Percentiles rank a stretch among this genome's conserved stretches.
Evolutionary conservation across 768 basidiomycete species (phyloP).

Genomic region (Austroboletus festivus): DNA sequence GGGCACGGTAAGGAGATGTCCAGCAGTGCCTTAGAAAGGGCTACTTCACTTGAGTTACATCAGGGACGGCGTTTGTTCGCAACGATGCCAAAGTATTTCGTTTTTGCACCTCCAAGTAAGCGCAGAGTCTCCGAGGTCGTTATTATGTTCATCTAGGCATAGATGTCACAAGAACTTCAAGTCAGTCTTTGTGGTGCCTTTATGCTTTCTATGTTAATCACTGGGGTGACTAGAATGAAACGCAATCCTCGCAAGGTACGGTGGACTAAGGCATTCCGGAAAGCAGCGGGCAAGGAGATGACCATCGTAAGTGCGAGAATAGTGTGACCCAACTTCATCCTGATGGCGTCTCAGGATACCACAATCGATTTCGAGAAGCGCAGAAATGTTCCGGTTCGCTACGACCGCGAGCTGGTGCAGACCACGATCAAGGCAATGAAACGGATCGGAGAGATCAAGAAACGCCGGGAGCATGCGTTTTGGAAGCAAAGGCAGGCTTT

Average conservation of each 20-base stretch:
- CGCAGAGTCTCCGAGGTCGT: constrained; percentile 3
- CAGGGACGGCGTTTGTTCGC: constrained; percentile 92
- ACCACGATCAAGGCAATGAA: constrained; percentile 97
- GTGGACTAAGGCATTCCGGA: constrained; percentile 99
- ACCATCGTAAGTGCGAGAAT: constrained; percentile 66
- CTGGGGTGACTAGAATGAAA: constrained; percentile 73
- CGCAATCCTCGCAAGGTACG: constrained; percentile 97
- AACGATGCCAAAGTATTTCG: constrained; percentile 98
- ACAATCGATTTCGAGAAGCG: constrained; percentile 99
- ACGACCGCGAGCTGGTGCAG: constrained; percentile 89
- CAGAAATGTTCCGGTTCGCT: constrained; percentile 94
- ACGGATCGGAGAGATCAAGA: constrained; percentile 88
- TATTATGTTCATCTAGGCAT: constrained; percentile 6
- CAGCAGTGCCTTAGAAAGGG: not conserved
- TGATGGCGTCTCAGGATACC: constrained; percentile 67
- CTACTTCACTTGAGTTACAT: not conserved
- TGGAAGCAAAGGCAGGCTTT: constrained; percentile 82
- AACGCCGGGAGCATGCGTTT: constrained; percentile 88
- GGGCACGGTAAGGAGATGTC: constrained; percentile 68
- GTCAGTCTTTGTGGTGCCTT: constrained; percentile 40
- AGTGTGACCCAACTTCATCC: not conserved
- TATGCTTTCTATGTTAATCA: not conserved
- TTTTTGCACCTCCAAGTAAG: constrained; percentile 96
- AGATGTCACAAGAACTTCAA: constrained; percentile 99
- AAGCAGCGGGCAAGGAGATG: constrained; percentile 99